Evolutionary conservation across 306 rosid species (phyloP), one percentile per base, ranked within the genome.

Genomic region (Ormosia emarginata): DNA sequence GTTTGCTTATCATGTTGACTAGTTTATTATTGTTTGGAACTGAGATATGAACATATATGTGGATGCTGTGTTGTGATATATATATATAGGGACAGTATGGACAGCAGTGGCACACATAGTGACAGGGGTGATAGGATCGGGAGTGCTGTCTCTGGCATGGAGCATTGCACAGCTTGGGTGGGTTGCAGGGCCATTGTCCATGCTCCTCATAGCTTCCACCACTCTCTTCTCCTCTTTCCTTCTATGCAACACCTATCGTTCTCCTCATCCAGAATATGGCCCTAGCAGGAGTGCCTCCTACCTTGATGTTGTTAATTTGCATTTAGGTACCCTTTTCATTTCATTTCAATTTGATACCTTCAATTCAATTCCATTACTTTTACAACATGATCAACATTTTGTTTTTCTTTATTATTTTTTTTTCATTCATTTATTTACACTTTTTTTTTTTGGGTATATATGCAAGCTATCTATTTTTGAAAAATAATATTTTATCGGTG

Each of bases 71-170:
- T 24, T 24, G 24, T 24, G 24, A 24, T 24, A 24, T 24, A 24
- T 24, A 24, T 24, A 24, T 24, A 43, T 41, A 86, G 93, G 93
- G 64, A 90, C 82, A 15, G 50, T 82, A 32, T 90, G 91, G 93
- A 87, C 88, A 2, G 93, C 91, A 40, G 83, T 84, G 53, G 93
- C 90, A 10, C 93, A 87, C 62, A 57, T 87, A 46, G 81, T 90
- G 47, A 87, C 91, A 9, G 93, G 91, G 43, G 91, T 90, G 83
- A 87, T 90, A 67, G 93, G 93, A 2, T 90, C 93, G 0, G 93
- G 91, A 56, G 90, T 86, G 61, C 33, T 84, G 1, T 86, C 91
- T 11, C 52, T 90, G 17, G 87, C 93, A 30, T 90, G 93, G 91
- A 85, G 88, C 67, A 79, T 77, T 34, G 88, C 88, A 2, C 93